These are phyloP conservation scores for Protostelium mycophagum DNA, from an alignment of 78 protist genomes.

Conservation along the genomic window DNA sequence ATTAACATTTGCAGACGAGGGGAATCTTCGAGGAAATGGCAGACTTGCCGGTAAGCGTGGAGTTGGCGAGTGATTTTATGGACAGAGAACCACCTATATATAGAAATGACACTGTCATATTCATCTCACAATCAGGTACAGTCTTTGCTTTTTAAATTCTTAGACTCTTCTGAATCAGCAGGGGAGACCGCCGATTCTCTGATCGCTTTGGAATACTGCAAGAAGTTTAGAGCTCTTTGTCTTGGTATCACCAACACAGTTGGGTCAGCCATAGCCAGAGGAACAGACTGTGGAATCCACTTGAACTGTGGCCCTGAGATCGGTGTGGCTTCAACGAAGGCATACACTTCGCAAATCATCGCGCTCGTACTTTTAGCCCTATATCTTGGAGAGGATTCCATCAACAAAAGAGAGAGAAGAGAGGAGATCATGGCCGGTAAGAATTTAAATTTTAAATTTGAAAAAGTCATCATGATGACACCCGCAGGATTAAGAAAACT, in stretches of 20 bases:
- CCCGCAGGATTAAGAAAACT: background rate
- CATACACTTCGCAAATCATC: slow-evolving; percentile 88
- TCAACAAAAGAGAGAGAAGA: slow-evolving; percentile 19
- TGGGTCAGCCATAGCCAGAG: slow-evolving; percentile 92
- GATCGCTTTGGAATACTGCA: slow-evolving; percentile 46
- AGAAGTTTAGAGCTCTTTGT: slow-evolving; percentile 16
- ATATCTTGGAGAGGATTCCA: slow-evolving; percentile 32
- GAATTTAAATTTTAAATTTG: background rate
- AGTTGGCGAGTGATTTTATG: slow-evolving; percentile 69
- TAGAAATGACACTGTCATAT: slow-evolving; percentile 27
- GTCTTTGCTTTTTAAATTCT: slow-evolving; percentile 28
- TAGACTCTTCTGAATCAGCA: slow-evolving; percentile 44
- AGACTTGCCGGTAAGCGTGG: slow-evolving; percentile 47
- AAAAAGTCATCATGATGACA: no score
- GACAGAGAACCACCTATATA: slow-evolving; percentile 68
- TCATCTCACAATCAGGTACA: slow-evolving; percentile 46
- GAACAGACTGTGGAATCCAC: slow-evolving; percentile 87
- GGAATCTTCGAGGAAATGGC: slow-evolving; percentile 51
- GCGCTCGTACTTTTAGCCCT: slow-evolving; percentile 45
- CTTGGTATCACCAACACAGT: slow-evolving; percentile 80
- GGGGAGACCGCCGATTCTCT: slow-evolving; percentile 92
- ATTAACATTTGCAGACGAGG: background rate
- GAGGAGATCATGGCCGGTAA: slow-evolving; percentile 13
- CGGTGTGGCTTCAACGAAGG: slow-evolving; percentile 99
- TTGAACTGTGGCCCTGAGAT: slow-evolving; percentile 95